A percentile compares a stretch with the other conserved stretches of the same genome.
phyloP scores from a whole-genome alignment of 1,284 basidiomycete species.

The Leccinum subrobustum region DNA sequence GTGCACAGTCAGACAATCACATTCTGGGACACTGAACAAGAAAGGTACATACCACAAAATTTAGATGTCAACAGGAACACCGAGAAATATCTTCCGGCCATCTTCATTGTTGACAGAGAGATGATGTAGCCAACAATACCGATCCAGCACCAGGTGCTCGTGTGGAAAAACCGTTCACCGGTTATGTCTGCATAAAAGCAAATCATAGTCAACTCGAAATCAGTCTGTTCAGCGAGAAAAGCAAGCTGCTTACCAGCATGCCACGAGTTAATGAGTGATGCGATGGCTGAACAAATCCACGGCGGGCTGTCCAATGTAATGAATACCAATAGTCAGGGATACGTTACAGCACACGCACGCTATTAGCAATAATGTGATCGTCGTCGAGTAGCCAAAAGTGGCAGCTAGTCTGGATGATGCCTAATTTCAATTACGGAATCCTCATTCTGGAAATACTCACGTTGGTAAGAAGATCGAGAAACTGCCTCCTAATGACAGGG shows the following conservation, averaged over 20 bases:
- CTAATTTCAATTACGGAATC: background rate
- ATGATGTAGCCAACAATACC: slow-evolving; percentile 65
- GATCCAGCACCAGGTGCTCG: slow-evolving; percentile 46
- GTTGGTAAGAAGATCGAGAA: background rate
- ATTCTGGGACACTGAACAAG: background rate
- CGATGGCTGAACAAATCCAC: background rate
- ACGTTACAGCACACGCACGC: background rate
- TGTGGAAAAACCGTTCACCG: background rate
- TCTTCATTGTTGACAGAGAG: slow-evolving; percentile 53
- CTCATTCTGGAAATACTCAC: background rate
- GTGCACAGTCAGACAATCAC: background rate
- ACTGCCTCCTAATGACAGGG: background rate
- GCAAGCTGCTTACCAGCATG: background rate
- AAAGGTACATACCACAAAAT: slow-evolving; percentile 42
- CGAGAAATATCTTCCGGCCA: slow-evolving; percentile 58
- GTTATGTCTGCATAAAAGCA: background rate
- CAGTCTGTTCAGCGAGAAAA: background rate
- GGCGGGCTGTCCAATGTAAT: background rate
- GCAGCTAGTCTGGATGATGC: background rate
- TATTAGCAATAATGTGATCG: background rate
- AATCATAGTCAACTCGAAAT: too few relatives aligned
- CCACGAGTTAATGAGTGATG: background rate
- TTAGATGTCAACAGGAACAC: slow-evolving; percentile 65
- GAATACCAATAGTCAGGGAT: background rate
- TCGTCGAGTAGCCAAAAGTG: background rate